Base-by-base conservation (phyloP, 495 filamentous ascomycete species). In the Penicillium desertorum region DNA sequence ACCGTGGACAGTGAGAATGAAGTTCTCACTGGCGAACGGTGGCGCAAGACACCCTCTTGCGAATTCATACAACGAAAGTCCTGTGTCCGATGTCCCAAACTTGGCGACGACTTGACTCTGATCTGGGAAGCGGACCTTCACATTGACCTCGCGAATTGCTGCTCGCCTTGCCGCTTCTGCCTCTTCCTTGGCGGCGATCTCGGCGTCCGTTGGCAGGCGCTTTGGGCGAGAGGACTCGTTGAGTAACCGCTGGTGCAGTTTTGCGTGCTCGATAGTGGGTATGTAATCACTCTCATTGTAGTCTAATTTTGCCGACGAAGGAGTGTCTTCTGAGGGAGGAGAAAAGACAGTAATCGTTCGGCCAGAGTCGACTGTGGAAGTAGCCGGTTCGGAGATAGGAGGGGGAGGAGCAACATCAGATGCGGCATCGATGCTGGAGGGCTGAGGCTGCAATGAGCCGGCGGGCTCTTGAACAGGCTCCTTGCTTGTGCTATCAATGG, bases 41-140 rank as follows among this genome's bases (percentile, higher is more conserved):
- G 67, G 55, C 1, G 68, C 66, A 22, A 80, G 65, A 44, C 65
- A 81, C 45, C 67, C 69, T 55, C 73, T 71, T 64, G 94, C 86
- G 59, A 86, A 89, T 8, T 73, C 72, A 72, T 97, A 90, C 1
- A 96, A 76, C 19, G 76, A 68, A 12, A 76, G 71, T 8, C 83
- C 86, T 0, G 89, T 88, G 50, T 92, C 85, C 1, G 73, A 62
- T 5, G 83, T 82, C 3, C 74, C 76, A 64, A 91, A 86, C 44
- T 78, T 79, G 64, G 84, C 82, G 27, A 88, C 78, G 19, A 91
- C 81, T 39, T 84, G 83, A 53, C 82, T 86, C 62, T 90, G 86
- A 68, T 97, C 92, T 1, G 94, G 92, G 60, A 96, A 91, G 22
- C 93, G 88, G 51, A 98, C 77, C 58, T 88, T 91, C 54, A 98